Conservation (phyloP, 1,139 yeast species). For the Hansenula sp. region DNA sequence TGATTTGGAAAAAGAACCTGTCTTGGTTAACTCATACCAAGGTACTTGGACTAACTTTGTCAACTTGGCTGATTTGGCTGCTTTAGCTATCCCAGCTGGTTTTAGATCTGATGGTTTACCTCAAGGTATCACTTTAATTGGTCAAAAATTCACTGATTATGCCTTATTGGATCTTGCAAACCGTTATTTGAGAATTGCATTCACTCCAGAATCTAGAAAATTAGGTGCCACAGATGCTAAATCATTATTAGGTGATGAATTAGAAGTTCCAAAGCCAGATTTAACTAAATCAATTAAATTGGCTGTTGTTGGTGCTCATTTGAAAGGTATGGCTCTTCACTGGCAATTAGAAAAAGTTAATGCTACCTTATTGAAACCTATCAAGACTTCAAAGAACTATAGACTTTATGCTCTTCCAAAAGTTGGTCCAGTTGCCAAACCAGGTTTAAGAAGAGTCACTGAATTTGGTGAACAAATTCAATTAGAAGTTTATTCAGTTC, state of each 20-base stretch:
- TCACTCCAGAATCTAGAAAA: slow-evolving; percentile 40
- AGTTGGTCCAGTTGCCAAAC: slow-evolving; percentile 70
- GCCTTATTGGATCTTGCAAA: slow-evolving; percentile 83
- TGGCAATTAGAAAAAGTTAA: slow-evolving; percentile 89
- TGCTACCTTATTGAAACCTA: slow-evolving; percentile 64
- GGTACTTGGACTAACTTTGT: slow-evolving; percentile 98
- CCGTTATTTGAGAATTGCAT: slow-evolving; percentile 51
- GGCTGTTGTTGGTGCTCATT: slow-evolving; percentile 96
- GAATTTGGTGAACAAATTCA: slow-evolving; percentile 56
- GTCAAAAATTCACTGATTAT: slow-evolving; percentile 78
- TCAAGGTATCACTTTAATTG: slow-evolving; percentile 81
- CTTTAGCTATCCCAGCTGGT: slow-evolving; percentile 87
- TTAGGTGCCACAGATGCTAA: slow-evolving; percentile 35
- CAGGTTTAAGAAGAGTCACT: slow-evolving; percentile 69
- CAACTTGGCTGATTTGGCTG: slow-evolving; percentile 89
- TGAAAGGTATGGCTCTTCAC: slow-evolving; percentile 82
- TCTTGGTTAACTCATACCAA: slow-evolving; percentile 76
- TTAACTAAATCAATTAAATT: slow-evolving; percentile 45
- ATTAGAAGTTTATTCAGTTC: slow-evolving; percentile 80
- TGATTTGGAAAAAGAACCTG: slow-evolving; percentile 73
- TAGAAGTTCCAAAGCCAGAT: slow-evolving; percentile 36
- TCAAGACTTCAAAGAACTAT: slow-evolving; percentile 72
- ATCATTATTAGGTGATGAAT: slow-evolving; percentile 31
- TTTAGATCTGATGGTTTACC: slow-evolving; percentile 83
- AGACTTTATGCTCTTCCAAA: slow-evolving; percentile 79